Conservation (phyloP, 148 eudicot genomes). For the Diospyros kaki region DNA sequence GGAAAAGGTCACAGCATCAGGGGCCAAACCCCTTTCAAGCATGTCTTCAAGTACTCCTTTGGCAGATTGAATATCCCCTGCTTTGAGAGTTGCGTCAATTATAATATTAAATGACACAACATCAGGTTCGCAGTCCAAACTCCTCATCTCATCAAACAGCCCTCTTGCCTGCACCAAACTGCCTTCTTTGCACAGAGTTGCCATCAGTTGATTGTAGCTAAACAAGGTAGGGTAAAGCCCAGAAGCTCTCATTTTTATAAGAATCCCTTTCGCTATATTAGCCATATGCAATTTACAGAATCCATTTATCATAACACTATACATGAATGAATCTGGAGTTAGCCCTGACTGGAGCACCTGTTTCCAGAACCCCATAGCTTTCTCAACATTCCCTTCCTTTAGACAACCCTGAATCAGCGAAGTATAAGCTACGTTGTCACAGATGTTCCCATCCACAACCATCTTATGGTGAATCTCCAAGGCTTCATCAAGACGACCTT, state of each 20-base stretch:
- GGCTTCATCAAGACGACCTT: conserved; percentile 51
- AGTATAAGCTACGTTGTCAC: conserved; percentile 34
- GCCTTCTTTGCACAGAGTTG: conserved; percentile 53
- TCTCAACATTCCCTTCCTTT: conserved; percentile 33
- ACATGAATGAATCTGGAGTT: conserved; percentile 42
- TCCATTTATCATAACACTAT: conserved; percentile 53
- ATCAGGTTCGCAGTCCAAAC: conserved; percentile 42
- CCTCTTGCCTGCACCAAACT: conserved; percentile 58
- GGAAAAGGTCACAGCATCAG: conserved; percentile 48
- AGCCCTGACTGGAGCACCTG: conserved; percentile 27
- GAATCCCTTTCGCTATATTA: conserved; percentile 73
- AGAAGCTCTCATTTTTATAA: conserved; percentile 37
- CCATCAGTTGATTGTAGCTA: conserved; percentile 58
- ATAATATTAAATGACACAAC: conserved; percentile 48
- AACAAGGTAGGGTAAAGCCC: conserved; percentile 37
- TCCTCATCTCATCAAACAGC: conserved; percentile 53
- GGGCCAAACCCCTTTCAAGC: conserved; percentile 55
- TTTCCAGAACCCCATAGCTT: conserved; percentile 60
- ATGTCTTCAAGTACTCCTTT: conserved; percentile 45
- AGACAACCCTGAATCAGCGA: conserved; percentile 52
- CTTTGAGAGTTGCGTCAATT: conserved; percentile 45
- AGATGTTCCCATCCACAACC: conserved; percentile 27
- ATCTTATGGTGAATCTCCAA: conserved; percentile 33
- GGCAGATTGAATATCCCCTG: conserved; percentile 52
- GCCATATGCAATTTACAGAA: conserved; percentile 56